Evolutionary conservation across 2,329 filamentous ascomycete genomes (phyloP).

Genomic region (Cephalotrichum gorgonifer): DNA sequence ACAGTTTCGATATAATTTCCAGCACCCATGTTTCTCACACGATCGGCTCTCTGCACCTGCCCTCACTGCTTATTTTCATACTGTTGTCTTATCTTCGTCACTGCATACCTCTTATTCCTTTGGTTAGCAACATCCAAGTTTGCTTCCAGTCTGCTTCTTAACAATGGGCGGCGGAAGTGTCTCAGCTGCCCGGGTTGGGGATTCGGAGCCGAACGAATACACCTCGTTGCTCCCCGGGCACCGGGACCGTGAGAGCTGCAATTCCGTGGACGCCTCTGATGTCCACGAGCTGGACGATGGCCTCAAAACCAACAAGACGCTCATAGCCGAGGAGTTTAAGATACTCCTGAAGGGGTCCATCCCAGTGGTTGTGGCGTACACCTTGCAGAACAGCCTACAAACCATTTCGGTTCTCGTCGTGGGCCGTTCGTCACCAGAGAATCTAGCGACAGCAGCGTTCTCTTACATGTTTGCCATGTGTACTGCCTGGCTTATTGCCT

Average conservation of each 20-base stretch:
- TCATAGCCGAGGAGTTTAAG: slow-evolving; percentile 43
- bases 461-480: slow-evolving; percentile 93
- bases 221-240: not conserved
- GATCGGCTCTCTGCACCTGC: not conserved
- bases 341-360: slow-evolving; percentile 58
- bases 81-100: not conserved
- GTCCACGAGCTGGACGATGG: not conserved
- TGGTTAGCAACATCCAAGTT: not conserved
- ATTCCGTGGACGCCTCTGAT: not conserved
- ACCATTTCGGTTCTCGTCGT: slow-evolving; percentile 74
- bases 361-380: slow-evolving; percentile 76
- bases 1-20: too few relatives aligned
- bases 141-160: not conserved
- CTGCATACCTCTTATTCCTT: not conserved
- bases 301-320: not conserved
- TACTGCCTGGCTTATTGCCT: slow-evolving; percentile 75
- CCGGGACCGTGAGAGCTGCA: too few relatives aligned
- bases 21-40: not conserved
- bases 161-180: not conserved
- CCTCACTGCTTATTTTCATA: not conserved
- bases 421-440: slow-evolving; percentile 67
- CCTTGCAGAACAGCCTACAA: slow-evolving; percentile 76
- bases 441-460: slow-evolving; percentile 73
- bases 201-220: not conserved
- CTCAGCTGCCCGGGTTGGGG: not conserved